phyloP scores from a whole-genome alignment of 2,329 filamentous ascomycete species.

The Aspergillus sp. region DNA sequence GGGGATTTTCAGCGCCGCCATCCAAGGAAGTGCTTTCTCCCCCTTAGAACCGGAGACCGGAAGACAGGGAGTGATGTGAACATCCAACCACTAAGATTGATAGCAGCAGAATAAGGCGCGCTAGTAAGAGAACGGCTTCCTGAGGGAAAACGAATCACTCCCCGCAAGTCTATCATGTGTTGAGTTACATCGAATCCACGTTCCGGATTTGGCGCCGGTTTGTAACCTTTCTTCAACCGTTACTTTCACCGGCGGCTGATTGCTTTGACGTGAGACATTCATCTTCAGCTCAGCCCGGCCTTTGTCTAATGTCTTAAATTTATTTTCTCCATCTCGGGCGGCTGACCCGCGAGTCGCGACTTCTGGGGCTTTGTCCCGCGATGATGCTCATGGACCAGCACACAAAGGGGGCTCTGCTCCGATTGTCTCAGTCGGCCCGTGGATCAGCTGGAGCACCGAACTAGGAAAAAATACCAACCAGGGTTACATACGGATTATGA shows the following conservation, averaged over 20 bases:
- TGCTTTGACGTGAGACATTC: not conserved
- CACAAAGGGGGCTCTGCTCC: slow-evolving; percentile 1
- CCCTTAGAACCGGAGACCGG: not conserved
- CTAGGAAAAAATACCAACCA: not conserved
- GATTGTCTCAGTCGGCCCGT: slow-evolving; percentile 4
- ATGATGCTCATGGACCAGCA: not conserved
- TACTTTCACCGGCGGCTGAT: slow-evolving; percentile 4
- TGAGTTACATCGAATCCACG: slow-evolving; percentile 3
- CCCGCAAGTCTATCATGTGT: slow-evolving; percentile 9
- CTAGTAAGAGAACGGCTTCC: not conserved
- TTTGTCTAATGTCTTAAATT: not conserved
- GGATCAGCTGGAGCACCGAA: not conserved
- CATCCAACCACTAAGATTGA: slow-evolving; percentile 5
- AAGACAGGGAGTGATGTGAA: not conserved
- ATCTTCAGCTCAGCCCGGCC: slow-evolving; percentile 1
- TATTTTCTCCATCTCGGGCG: not conserved
- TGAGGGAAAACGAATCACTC: slow-evolving; percentile 8
- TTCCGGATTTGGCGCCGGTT: slow-evolving; percentile 1
- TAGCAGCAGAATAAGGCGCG: not conserved
- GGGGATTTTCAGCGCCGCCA: not conserved
- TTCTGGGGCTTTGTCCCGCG: not conserved
- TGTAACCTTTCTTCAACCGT: slow-evolving; percentile 3
- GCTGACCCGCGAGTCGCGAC: not conserved
- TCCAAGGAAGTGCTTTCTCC: not conserved
- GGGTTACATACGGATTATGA: not conserved